Conservation (phyloP, 192 early-diverging fungal genomes). For the Podila epicladia region DNA sequence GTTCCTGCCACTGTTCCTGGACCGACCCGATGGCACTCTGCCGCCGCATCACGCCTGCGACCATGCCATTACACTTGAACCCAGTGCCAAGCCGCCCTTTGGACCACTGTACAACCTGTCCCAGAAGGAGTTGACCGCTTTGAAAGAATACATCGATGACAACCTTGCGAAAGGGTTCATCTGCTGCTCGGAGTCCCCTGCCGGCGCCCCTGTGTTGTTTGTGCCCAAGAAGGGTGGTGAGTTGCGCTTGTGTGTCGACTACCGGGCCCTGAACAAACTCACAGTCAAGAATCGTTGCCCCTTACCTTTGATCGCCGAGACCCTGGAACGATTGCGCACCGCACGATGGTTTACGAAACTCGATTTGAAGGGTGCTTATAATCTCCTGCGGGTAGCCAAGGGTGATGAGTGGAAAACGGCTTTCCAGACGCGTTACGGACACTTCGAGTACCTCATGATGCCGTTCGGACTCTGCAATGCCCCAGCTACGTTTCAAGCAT, state of each 20-base stretch:
- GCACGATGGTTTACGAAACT: slow-evolving; percentile 53
- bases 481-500: slow-evolving; percentile 49
- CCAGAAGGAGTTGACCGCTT: slow-evolving; percentile 15
- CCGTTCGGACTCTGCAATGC: slow-evolving; percentile 52
- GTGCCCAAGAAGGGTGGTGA: slow-evolving; percentile 8
- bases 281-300: slow-evolving; percentile 61
- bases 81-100: neutral
- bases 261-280: slow-evolving; percentile 58
- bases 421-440: slow-evolving; percentile 35
- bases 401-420: slow-evolving; percentile 53
- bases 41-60: neutral
- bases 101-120: slow-evolving; percentile 23
- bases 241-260: slow-evolving; percentile 26
- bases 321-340: slow-evolving; percentile 26
- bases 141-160: slow-evolving; percentile 24
- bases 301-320: slow-evolving; percentile 59
- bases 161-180: slow-evolving; percentile 15
- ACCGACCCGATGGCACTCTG: neutral
- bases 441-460: slow-evolving; percentile 50
- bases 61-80: slow-evolving; percentile 11
- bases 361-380: slow-evolving; percentile 53
- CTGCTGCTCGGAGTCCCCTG: slow-evolving; percentile 3
- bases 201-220: slow-evolving; percentile 10
- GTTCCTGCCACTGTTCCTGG: slow-evolving; percentile 2
- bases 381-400: slow-evolving; percentile 51